Evolutionary conservation across 2,329 filamentous ascomycete species (phyloP).

Genomic region (Colletotrichum siamense): DNA sequence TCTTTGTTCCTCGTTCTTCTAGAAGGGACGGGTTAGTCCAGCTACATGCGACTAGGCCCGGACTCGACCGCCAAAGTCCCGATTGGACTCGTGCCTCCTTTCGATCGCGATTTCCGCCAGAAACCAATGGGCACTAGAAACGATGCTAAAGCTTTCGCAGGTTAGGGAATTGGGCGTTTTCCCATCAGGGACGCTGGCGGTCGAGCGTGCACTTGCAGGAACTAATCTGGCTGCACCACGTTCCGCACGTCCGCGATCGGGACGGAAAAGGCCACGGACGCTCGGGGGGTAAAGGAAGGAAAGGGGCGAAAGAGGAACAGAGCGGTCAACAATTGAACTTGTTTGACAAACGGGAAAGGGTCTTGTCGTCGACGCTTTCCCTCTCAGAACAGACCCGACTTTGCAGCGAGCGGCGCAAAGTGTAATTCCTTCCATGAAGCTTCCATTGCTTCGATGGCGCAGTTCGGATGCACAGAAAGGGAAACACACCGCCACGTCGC

Average conservation of each 20-base stretch:
- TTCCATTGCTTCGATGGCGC: neutral
- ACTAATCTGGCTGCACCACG: neutral
- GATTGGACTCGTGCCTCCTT: neutral
- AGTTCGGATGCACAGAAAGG: neutral
- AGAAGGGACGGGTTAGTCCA: neutral
- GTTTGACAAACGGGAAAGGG: neutral
- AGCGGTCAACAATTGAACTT: neutral
- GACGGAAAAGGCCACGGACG: neutral
- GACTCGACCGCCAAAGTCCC: neutral
- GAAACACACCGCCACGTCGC: slow-evolving; percentile 2
- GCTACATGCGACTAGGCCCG: neutral
- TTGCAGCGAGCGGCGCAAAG: slow-evolving; percentile 1
- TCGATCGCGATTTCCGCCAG: neutral
- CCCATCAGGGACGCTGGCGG: neutral
- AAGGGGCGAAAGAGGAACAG: neutral
- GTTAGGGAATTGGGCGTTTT: neutral
- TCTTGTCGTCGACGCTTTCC: neutral
- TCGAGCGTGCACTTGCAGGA: neutral
- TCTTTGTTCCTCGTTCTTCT: neutral
- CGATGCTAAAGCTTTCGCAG: neutral
- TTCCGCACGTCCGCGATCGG: neutral
- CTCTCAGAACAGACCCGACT: neutral
- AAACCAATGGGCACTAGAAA: neutral
- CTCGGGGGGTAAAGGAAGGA: neutral
- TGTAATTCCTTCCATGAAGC: slow-evolving; percentile 12